A percentile compares a stretch with the other conserved stretches of the same genome.
phyloP scores from a whole-genome alignment of 306 rosid genomes.

The Carpinus viminea region DNA sequence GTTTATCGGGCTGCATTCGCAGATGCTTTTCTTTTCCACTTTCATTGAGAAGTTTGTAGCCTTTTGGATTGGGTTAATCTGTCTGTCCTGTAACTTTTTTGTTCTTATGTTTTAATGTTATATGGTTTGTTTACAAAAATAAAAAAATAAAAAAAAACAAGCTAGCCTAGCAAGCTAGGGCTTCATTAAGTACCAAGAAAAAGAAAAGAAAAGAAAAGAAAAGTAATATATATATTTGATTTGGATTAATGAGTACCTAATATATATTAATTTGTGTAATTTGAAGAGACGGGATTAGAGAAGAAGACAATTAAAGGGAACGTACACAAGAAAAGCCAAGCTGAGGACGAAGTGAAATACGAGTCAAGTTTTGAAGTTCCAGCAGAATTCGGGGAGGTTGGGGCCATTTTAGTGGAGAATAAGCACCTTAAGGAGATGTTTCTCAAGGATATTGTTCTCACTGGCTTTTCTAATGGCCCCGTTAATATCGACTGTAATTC shows the following conservation, averaged over 20 bases:
- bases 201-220: too few species aligned
- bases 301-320: conserved; percentile 47
- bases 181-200: too few species aligned
- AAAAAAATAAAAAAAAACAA: too few species aligned
- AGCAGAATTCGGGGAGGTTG: conserved; percentile 56
- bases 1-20: too few species aligned
- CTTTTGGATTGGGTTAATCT: too few species aligned
- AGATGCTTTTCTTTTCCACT: too few species aligned
- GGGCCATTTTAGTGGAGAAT: conserved; percentile 64
- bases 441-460: conserved; percentile 43
- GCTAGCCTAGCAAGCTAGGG: too few species aligned
- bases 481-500: conserved; percentile 45
- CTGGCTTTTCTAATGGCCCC: conserved; percentile 38
- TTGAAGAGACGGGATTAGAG: conserved; percentile 51
- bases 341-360: conserved; percentile 35
- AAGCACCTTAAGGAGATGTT: conserved; percentile 71
- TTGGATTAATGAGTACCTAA: background rate
- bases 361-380: conserved; percentile 50
- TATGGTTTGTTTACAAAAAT: too few species aligned
- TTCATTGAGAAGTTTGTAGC: too few species aligned
- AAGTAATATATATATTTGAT: too few species aligned
- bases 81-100: too few species aligned
- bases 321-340: conserved; percentile 43
- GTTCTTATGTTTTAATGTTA: too few species aligned
- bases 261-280: background rate